Base-by-base conservation (phyloP, 2,329 filamentous ascomycete species). In the Neofusicoccum laricinum region DNA sequence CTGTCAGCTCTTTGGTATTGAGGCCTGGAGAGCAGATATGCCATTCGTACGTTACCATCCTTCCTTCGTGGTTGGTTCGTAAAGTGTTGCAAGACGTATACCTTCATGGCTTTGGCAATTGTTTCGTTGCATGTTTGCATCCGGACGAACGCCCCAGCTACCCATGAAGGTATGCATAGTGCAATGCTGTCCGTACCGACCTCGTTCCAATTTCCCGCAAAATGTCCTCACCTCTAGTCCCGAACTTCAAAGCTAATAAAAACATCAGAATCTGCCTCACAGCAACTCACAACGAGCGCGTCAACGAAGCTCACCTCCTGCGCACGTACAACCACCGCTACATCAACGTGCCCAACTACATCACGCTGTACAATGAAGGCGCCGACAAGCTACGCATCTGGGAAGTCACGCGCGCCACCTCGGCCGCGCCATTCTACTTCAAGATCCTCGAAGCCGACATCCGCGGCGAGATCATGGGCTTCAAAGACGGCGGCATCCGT, bases 341-440 rank as follows among this genome's bases (percentile, higher is more conserved):
- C 68, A 69, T 73, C 7, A 70, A 76, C 0, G 75, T 78, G 0
- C 73, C 77, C 2, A 75, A 75, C 58, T 82, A 79, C 78, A 77
- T 81, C 5, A 80, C 77, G 2, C 72, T 74, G 1, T 83, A 83
- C 73, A 83, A 83, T 67, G 76, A 80, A 69, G 79, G 79, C 8
- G 77, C 77, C 5, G 79, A 82, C 64, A 71, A 73, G 46, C 71
- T 83, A 15, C 75, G 77, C 1, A 83, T 85, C 45, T 85, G 82
- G 77, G 72, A 84, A 69, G 82, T 83, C 0, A 82, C 81, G 0
- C 71, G 82, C 7, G 83, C 83, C 1, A 85, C 83, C 0, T 82
- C 79, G 1, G 83, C 83, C 2, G 82, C 82, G 0, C 82, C 82
- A 0, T 82, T 83, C 69, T 83, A 81, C 70, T 83, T 83, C 71